phyloP scores from a whole-genome alignment of 2,329 filamentous ascomycete species.

The Neonectria neomacrospora region DNA sequence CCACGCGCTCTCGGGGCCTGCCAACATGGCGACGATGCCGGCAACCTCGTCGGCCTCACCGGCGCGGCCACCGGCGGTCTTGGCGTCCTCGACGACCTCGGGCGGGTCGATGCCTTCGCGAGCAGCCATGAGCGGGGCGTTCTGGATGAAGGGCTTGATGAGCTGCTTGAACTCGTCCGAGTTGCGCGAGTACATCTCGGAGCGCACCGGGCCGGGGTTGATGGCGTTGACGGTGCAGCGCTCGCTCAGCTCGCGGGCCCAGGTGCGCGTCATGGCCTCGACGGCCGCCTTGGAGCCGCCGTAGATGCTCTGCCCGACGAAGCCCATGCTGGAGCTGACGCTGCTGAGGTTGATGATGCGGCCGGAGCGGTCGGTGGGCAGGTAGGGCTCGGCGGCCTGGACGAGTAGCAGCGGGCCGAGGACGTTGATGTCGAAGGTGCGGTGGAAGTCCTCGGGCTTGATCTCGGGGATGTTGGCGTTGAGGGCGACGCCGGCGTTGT shows the following conservation, averaged over 20 bases:
- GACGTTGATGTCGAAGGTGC: slow-evolving; percentile 81
- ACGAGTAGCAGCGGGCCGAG: slow-evolving; percentile 81
- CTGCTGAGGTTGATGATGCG: slow-evolving; percentile 65
- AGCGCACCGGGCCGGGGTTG: slow-evolving; percentile 65
- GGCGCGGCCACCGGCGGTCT: slow-evolving; percentile 41
- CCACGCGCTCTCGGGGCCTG: slow-evolving; percentile 43
- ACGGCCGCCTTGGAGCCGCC: slow-evolving; percentile 65
- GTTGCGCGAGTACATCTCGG: slow-evolving; percentile 57
- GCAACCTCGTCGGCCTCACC: slow-evolving; percentile 44
- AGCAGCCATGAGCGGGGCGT: slow-evolving; percentile 42
- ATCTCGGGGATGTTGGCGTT: slow-evolving; percentile 73
- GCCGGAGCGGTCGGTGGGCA: slow-evolving; percentile 75
- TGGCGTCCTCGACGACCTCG: slow-evolving; percentile 43
- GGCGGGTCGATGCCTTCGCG: slow-evolving; percentile 39
- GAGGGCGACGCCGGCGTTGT: slow-evolving; percentile 78
- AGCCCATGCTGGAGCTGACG: slow-evolving; percentile 59
- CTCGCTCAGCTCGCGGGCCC: slow-evolving; percentile 64
- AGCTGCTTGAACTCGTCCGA: slow-evolving; percentile 44
- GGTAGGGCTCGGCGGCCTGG: slow-evolving; percentile 74
- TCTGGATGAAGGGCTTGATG: slow-evolving; percentile 46
- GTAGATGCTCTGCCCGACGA: slow-evolving; percentile 63
- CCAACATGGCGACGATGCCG: slow-evolving; percentile 41
- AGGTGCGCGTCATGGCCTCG: slow-evolving; percentile 66
- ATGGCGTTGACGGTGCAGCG: slow-evolving; percentile 63
- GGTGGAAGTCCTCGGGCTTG: slow-evolving; percentile 71